Evolutionary conservation across 2,329 filamentous ascomycete species (phyloP), one percentile per base, ranked within the genome.

Genomic region (Aspergillus jensenii): DNA sequence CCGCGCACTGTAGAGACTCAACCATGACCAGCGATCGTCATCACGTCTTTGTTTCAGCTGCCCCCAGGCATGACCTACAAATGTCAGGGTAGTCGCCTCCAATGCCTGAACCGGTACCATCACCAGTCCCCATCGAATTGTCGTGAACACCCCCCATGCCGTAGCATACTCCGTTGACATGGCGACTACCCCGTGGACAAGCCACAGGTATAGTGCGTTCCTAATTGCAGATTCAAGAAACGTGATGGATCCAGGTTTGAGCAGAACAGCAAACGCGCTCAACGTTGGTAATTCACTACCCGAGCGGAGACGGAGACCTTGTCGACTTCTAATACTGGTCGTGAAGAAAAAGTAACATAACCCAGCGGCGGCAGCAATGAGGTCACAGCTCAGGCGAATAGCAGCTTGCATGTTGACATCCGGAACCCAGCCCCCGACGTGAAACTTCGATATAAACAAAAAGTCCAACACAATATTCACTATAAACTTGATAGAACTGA

Each of bases 61-160:
- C 0, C 87, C 87, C 87, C 88, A 91, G 1, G 72, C 73, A 62
- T 91, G 88, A 0, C 87, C 87, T 15, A 89, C 78, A 65, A 90
- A 90, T 0, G 85, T 79, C 0, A 88, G 74, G 0, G 85, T 79
- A 0, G 87, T 87, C 2, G 84, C 84, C 69, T 91, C 87, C 0
- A 90, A 76, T 0, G 87, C 81, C 59, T 85, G 82, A 0, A 91
- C 85, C 0, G 88, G 88, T 0, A 90, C 87, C 88, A 91, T 91
- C 31, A 91, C 76, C 1, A 91, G 76, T 0, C 88, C 88, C 88
- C 88, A 90, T 14, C 87, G 81, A 43, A 91, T 90, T 0, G 87
- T 90, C 55, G 83, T 88, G 75, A 91, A 91, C 9, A 90, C 78
- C 2, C 87, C 85, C 88, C 87, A 91, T 0, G 88, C 87, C 0